Base-by-base conservation (phyloP, 2,329 filamentous ascomycete genomes). In the Penicillium olsonii region DNA sequence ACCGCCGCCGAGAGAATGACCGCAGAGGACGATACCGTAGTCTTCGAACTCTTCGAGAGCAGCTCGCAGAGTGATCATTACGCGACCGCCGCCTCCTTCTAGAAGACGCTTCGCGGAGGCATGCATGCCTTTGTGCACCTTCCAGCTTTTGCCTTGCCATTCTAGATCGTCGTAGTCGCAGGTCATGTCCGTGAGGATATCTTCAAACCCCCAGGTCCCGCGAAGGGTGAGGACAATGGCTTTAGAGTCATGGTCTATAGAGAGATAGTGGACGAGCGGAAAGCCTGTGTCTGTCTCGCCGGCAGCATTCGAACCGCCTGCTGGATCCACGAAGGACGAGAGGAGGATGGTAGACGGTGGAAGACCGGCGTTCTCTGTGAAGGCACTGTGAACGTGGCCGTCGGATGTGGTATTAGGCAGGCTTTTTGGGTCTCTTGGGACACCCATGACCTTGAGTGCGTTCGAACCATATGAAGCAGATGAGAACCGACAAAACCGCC, bases 111-210 rank as follows among this genome's bases (percentile, higher is more conserved):
- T 78, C 4, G 87, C 87, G 1, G 86, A 88, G 0, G 86, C 85
- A 63, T 88, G 85, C 46, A 90, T 84, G 12, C 87, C 87, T 65
- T 88, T 88, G 68, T 90, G 87, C 0, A 89, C 86, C 56, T 85
- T 83, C 72, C 87, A 88, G 1, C 74, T 72, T 50, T 77, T 80
- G 14, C 84, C 84, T 49, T 83, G 78, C 84, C 87, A 72, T 51
- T 66, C 62, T 3, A 72, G 60, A 46, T 84, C 78, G 57, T 87
- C 85, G 55, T 88, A 89, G 39, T 88, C 86, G 67, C 86, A 89
- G 24, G 85, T 85, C 79, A 89, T 82, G 61, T 89, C 87, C 0
- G 85, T 85, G 29, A 90, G 71, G 19, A 89, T 81, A 62, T 90
- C 87, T 60, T 89, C 86, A 52, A 89, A 88, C 0, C 87, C 87